Conservation (phyloP, 2,329 filamentous ascomycete genomes). For the Emericellopsis atlantica region DNA sequence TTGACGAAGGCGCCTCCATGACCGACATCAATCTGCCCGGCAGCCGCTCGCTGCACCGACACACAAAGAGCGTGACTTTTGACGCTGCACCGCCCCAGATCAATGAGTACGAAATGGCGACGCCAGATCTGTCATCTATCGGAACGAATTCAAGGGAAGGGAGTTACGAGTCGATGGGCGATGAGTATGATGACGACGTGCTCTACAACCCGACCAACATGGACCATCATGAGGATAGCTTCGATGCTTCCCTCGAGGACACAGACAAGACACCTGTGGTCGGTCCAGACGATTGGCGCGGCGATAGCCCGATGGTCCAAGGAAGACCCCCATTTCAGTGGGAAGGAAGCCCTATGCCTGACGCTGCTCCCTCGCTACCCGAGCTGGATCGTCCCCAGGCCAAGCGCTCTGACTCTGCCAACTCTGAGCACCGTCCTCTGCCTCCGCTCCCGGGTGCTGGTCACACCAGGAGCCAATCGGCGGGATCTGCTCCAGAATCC, state of each 20-base stretch:
- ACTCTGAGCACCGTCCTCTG: constrained; percentile 72
- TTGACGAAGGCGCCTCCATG: constrained; percentile 38
- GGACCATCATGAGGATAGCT: constrained; percentile 62
- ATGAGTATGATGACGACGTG: constrained; percentile 53
- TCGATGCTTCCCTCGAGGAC: constrained; percentile 89
- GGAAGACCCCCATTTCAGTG: constrained; percentile 27
- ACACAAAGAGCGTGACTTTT: constrained; percentile 95
- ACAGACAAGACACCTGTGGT: constrained; percentile 96
- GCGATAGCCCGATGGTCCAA: constrained; percentile 42
- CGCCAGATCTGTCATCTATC: constrained; percentile 86
- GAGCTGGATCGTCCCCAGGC: constrained; percentile 39
- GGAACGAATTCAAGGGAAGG: constrained; percentile 84
- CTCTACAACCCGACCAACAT: constrained; percentile 39
- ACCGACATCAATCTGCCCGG: constrained; percentile 47
- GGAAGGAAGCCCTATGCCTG: constrained; percentile 57
- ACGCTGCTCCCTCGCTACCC: constrained; percentile 26
- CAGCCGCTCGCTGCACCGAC: constrained; percentile 60
- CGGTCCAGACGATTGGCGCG: constrained; percentile 91
- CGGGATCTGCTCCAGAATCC: constrained; percentile 40
- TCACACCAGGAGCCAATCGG: constrained; percentile 23
- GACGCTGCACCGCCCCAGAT: constrained; percentile 86
- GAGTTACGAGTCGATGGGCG: constrained; percentile 78
- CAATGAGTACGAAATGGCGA: constrained; percentile 97
- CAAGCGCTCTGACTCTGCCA: constrained; percentile 57
- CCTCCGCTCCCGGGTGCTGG: constrained; percentile 66